Evolutionary conservation across 1,284 basidiomycete species (phyloP).

Genomic region (Cryptococcus wingfieldii): DNA sequence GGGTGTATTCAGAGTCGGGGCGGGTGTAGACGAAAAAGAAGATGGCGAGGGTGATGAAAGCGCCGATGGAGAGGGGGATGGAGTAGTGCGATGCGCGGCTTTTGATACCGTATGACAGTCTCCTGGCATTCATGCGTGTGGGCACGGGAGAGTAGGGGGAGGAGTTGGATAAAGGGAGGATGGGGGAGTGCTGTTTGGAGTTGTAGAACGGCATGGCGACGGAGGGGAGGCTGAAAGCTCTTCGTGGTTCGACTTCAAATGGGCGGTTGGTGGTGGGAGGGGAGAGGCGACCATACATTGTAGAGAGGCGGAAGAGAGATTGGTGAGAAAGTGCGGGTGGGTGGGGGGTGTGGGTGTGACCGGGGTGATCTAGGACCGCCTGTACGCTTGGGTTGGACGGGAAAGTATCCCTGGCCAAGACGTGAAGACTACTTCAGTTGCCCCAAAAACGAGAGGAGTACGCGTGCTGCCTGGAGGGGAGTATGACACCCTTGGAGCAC

Average conservation of each 20-base stretch:
- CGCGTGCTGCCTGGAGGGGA: no score
- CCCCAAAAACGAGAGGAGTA: no score
- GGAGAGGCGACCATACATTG: no score
- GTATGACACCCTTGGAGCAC: no score
- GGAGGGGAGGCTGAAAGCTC: neutral
- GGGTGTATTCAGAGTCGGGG: constrained; percentile 3
- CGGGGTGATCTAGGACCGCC: no score
- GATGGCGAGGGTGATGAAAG: constrained; percentile 20
- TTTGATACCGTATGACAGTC: constrained; percentile 31
- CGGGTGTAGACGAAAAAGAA: constrained; percentile 17
- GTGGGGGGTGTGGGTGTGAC: no score
- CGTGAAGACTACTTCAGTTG: no score
- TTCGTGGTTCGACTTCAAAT: neutral
- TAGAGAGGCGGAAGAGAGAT: no score
- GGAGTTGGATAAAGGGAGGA: constrained; percentile 3
- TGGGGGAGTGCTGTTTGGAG: neutral
- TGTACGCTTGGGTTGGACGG: no score
- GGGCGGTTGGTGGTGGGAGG: no score
- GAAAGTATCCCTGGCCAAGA: no score
- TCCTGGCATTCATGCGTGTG: constrained; percentile 15
- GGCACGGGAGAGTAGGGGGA: neutral
- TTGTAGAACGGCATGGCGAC: neutral
- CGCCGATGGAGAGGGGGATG: constrained; percentile 18
- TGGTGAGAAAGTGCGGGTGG: no score
- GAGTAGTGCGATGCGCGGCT: constrained; percentile 18